A percentile compares a stretch with the other conserved stretches of the same genome.
phyloP scores from a whole-genome alignment of 2,329 filamentous ascomycete genomes.

The Ceratocystis cubensis region DNA sequence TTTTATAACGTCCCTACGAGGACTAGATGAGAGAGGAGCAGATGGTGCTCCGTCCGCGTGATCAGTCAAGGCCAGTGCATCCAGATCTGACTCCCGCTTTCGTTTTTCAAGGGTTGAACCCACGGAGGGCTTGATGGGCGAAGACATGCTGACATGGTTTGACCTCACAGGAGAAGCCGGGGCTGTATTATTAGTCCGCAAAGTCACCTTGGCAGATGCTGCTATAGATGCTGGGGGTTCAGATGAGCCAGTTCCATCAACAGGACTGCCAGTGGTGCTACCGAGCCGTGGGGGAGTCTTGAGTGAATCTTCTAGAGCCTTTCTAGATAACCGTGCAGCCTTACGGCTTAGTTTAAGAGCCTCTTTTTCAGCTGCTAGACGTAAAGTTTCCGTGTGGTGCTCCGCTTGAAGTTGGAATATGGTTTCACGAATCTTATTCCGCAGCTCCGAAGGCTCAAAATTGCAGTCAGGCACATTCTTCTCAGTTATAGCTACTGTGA shows the following conservation, averaged over 20 bases:
- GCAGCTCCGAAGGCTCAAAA: slow-evolving; percentile 48
- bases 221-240: not conserved
- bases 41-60: not conserved
- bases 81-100: not conserved
- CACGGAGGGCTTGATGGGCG: not conserved
- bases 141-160: slow-evolving; percentile 11
- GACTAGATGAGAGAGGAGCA: not conserved
- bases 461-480: slow-evolving; percentile 40
- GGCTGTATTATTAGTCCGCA: not conserved
- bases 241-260: slow-evolving; percentile 14
- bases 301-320: slow-evolving; percentile 1
- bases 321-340: slow-evolving; percentile 19
- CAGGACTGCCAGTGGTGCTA: slow-evolving; percentile 9
- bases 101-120: not conserved
- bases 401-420: slow-evolving; percentile 47
- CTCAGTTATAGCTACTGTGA: slow-evolving; percentile 53
- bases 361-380: slow-evolving; percentile 29
- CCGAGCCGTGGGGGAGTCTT: not conserved
- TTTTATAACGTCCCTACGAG: not conserved
- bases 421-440: slow-evolving; percentile 51
- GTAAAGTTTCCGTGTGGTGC: slow-evolving; percentile 24
- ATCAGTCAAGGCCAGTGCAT: not conserved
- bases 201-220: not conserved
- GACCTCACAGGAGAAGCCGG: too few relatives aligned
- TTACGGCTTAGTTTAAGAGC: slow-evolving; percentile 29